Percentiles rank a stretch among this genome's conserved stretches.
These are phyloP conservation scores for Cryptococcus neoformans DNA, from an alignment of 1,284 basidiomycete species.

Conservation along the genomic window DNA sequence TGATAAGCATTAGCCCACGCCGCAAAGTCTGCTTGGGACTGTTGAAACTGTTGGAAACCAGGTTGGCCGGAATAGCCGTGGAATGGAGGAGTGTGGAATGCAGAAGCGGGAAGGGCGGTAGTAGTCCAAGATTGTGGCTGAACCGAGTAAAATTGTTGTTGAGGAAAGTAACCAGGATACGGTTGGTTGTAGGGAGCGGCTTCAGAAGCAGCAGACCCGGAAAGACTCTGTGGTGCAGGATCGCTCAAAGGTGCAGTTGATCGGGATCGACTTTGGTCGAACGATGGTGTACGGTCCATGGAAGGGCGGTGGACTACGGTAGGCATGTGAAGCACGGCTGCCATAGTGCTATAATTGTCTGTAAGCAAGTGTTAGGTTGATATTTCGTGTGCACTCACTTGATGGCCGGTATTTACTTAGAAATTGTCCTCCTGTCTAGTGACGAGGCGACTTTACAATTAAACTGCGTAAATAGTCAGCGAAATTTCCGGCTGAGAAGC, in stretches of 20 bases:
- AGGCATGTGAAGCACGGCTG: constrained; percentile 37
- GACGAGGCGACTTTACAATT: not conserved
- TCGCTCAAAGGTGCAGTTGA: constrained; percentile 26
- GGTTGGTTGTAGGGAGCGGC: constrained; percentile 19
- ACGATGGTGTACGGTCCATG: constrained; percentile 43
- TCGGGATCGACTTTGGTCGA: constrained; percentile 33
- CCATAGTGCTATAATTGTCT: constrained; percentile 20
- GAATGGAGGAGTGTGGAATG: constrained; percentile 36
- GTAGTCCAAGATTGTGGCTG: constrained; percentile 23
- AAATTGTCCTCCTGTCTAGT: not conserved
- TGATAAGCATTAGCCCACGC: constrained; percentile 48
- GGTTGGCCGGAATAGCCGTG: constrained; percentile 16
- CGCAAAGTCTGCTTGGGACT: constrained; percentile 38
- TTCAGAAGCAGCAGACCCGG: constrained; percentile 11
- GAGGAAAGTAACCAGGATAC: constrained; percentile 8
- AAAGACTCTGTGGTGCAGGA: constrained; percentile 26
- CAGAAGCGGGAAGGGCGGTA: constrained; percentile 24
- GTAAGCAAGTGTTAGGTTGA: not conserved
- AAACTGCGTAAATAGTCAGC: too few relatives aligned
- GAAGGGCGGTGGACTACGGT: constrained; percentile 34
- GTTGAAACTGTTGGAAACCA: constrained; percentile 38
- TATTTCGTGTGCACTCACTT: not conserved
- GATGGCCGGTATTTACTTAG: not conserved
- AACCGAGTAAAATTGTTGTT: constrained; percentile 16
- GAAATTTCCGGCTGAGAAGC: not conserved